Conservation (phyloP, 768 basidiomycete species). For the Chalciporus chontae region DNA sequence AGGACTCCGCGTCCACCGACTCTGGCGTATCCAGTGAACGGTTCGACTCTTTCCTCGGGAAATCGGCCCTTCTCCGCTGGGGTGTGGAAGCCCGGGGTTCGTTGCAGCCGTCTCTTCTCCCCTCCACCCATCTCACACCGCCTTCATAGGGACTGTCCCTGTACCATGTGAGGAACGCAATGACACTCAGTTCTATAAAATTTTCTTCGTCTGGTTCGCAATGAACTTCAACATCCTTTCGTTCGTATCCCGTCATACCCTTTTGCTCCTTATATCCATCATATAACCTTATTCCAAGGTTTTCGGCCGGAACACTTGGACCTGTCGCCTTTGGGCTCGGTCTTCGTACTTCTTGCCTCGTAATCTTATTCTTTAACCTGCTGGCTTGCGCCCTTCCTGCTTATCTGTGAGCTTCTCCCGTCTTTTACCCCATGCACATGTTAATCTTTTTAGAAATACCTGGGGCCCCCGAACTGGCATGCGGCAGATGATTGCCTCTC, state of each 20-base stretch:
- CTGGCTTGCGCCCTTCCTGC: constrained; percentile 56
- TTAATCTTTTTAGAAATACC: constrained; percentile 39
- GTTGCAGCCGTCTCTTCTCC: not conserved
- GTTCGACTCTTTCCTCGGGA: constrained; percentile 5
- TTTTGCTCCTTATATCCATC: no score
- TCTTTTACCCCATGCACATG: not conserved
- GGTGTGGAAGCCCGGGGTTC: constrained; percentile 31
- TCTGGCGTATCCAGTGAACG: constrained; percentile 4
- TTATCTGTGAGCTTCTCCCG: constrained; percentile 44
- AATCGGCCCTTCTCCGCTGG: constrained; percentile 25
- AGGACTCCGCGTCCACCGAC: constrained; percentile 22
- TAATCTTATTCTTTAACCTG: constrained; percentile 67
- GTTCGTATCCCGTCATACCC: constrained; percentile 26
- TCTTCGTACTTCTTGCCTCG: constrained; percentile 58
- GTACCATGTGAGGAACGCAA: constrained; percentile 45
- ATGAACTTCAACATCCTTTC: constrained; percentile 64
- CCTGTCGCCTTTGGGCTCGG: constrained; percentile 60
- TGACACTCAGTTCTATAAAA: constrained; percentile 58
- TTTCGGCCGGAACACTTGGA: constrained; percentile 66
- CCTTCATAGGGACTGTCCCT: constrained; percentile 46
- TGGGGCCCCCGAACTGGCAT: constrained; percentile 80
- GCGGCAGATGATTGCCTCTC: constrained; percentile 76
- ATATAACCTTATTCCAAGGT: constrained; percentile 33
- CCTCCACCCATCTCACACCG: not conserved
- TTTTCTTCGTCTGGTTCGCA: constrained; percentile 74